Evolutionary conservation across 306 rosid species (phyloP).

Genomic region (Corylus avellana): DNA sequence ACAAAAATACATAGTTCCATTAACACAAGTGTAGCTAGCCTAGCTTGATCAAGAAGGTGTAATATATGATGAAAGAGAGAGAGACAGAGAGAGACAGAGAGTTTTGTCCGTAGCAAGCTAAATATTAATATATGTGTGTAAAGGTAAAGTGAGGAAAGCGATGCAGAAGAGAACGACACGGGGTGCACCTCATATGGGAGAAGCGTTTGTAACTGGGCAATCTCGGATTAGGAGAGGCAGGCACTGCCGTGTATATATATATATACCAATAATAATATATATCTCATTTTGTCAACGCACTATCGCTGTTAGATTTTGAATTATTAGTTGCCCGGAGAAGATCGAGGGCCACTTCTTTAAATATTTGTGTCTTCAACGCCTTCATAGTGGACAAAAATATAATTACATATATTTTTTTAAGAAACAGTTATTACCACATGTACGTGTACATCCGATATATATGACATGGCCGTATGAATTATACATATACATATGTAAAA

Average conservation of each 20-base stretch:
- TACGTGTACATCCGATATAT: not conserved
- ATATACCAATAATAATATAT: not conserved
- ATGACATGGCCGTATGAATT: not conserved
- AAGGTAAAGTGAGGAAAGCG: not conserved
- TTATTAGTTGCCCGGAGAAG: not conserved
- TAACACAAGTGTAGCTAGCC: too few relatives aligned
- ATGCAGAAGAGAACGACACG: not conserved
- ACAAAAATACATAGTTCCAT: too few relatives aligned
- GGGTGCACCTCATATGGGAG: not conserved
- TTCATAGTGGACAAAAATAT: not conserved
- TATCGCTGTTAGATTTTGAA: slow-evolving; percentile 12
- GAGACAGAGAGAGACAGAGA: not conserved
- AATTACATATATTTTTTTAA: too few relatives aligned
- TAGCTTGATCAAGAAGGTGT: too few relatives aligned
- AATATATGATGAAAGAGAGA: too few relatives aligned
- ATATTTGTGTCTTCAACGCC: slow-evolving; percentile 3
- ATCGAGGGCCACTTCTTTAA: slow-evolving; percentile 15
- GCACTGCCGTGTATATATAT: not conserved
- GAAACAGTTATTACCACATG: not conserved
- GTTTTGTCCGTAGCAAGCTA: not conserved
- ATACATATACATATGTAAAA: not conserved
- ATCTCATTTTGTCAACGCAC: slow-evolving; percentile 22
- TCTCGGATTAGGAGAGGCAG: slow-evolving; percentile 1
- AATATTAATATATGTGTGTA: not conserved
- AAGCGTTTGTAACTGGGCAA: not conserved